Percentiles rank a stretch among this genome's conserved stretches.
Conservation (phyloP, 495 filamentous ascomycete species). For the Cudoniella acicularis region DNA sequence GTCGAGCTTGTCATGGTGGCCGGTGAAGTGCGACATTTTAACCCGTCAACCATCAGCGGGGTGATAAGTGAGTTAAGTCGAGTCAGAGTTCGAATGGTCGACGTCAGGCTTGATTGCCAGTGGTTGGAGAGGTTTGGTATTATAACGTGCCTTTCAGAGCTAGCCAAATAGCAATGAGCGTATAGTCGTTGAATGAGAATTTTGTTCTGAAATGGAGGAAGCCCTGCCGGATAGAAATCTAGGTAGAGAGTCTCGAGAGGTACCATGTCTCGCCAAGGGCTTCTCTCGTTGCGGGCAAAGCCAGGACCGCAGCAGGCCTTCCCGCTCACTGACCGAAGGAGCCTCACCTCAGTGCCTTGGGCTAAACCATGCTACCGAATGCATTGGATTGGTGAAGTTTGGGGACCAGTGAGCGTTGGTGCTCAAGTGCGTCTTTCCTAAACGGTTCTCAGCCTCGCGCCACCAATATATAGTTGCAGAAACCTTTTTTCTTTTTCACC, state of each 20-base stretch:
- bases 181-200: too few relatives aligned
- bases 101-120: not conserved
- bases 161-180: too few relatives aligned
- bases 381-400: not conserved
- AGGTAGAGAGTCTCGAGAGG: too few relatives aligned
- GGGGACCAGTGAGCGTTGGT: not conserved
- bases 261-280: too few relatives aligned
- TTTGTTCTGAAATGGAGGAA: too few relatives aligned
- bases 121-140: not conserved
- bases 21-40: not conserved
- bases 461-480: not conserved
- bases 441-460: conserved; percentile 1
- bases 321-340: too few relatives aligned
- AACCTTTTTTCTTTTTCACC: not conserved
- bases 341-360: not conserved
- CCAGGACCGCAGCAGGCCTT: too few relatives aligned
- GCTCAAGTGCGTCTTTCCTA: not conserved
- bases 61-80: not conserved
- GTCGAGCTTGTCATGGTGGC: conserved; percentile 10
- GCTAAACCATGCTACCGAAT: not conserved
- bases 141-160: too few relatives aligned
- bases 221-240: too few relatives aligned
- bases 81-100: not conserved
- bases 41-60: not conserved
- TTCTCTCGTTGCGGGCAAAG: too few relatives aligned